Evolutionary conservation across 176 grass and related monocot species (phyloP).

Genomic region (Hsuehochloa calcarea): DNA sequence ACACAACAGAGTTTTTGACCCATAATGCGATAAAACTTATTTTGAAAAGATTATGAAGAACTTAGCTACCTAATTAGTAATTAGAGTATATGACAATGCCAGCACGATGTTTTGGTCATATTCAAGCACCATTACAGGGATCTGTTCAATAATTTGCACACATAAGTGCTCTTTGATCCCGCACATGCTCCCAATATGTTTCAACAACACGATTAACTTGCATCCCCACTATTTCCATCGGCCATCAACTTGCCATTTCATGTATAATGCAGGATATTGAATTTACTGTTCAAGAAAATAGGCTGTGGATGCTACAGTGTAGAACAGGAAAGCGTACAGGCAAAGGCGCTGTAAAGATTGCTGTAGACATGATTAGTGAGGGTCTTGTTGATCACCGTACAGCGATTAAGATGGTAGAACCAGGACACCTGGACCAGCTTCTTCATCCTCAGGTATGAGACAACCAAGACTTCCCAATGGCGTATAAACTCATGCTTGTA

Average conservation of each 20-base stretch:
- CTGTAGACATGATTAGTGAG: slow-evolving; percentile 87
- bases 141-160: not conserved
- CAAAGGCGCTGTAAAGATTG: slow-evolving; percentile 83
- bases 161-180: not conserved
- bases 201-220: not conserved
- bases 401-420: slow-evolving; percentile 94
- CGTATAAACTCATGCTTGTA: not conserved
- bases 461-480: not conserved
- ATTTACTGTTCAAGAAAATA: slow-evolving; percentile 95
- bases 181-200: slow-evolving; percentile 2
- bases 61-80: slow-evolving; percentile 7
- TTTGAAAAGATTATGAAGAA: not conserved
- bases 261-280: slow-evolving; percentile 76
- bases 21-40: not conserved
- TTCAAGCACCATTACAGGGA: not conserved
- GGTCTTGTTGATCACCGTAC: slow-evolving; percentile 56
- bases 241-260: not conserved
- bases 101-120: not conserved
- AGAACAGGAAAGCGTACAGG: slow-evolving; percentile 92
- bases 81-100: not conserved
- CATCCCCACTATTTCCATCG: not conserved
- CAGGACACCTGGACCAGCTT: slow-evolving; percentile 93
- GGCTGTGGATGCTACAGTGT: slow-evolving; percentile 99
- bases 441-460: slow-evolving; percentile 92
- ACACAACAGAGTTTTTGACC: not conserved